Percentiles rank a stretch among this genome's conserved stretches.
Evolutionary conservation across 2,329 filamentous ascomycete species (phyloP).

Genomic region (Parafenestella ontariensis): DNA sequence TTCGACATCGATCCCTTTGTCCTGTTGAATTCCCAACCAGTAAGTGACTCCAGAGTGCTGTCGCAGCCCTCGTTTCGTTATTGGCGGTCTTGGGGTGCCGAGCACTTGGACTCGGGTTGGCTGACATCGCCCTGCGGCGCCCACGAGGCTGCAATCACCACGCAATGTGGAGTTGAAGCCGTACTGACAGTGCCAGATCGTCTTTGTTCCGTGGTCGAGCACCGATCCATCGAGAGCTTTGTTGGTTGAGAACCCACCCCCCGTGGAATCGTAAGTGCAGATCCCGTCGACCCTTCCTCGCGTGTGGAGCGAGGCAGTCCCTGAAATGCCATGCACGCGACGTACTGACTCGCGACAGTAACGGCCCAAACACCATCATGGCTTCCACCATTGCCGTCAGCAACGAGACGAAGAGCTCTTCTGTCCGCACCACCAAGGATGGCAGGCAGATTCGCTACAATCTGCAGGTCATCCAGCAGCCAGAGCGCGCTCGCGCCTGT

Average conservation of each 20-base stretch:
- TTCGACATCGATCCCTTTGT: not conserved
- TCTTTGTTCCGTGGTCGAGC: conserved; percentile 22
- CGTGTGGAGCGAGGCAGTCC: conserved; percentile 14
- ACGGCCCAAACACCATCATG: conserved; percentile 16
- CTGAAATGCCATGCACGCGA: conserved; percentile 12
- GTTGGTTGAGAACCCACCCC: not conserved
- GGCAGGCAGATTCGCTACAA: conserved; percentile 81
- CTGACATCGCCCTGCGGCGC: conserved; percentile 18
- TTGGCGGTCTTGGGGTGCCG: conserved; percentile 15
- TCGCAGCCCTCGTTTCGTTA: conserved; percentile 3
- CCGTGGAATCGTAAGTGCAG: conserved; percentile 12
- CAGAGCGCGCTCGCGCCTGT: conserved; percentile 91
- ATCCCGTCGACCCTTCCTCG: conserved; percentile 8
- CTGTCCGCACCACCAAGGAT: conserved; percentile 70
- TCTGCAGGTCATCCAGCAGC: conserved; percentile 89
- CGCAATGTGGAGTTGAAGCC: conserved; percentile 5
- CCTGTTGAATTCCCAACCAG: not conserved
- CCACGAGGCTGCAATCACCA: conserved; percentile 11
- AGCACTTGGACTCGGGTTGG: conserved; percentile 14
- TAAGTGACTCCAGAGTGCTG: conserved; percentile 14
- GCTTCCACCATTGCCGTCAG: conserved; percentile 57
- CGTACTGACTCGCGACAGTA: conserved; percentile 19
- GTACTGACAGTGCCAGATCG: conserved; percentile 17
- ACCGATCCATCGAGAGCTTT: not conserved
- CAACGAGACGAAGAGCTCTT: conserved; percentile 63